Base-by-base conservation (phyloP, 345 rosid species). In the Corymbia maculata region DNA sequence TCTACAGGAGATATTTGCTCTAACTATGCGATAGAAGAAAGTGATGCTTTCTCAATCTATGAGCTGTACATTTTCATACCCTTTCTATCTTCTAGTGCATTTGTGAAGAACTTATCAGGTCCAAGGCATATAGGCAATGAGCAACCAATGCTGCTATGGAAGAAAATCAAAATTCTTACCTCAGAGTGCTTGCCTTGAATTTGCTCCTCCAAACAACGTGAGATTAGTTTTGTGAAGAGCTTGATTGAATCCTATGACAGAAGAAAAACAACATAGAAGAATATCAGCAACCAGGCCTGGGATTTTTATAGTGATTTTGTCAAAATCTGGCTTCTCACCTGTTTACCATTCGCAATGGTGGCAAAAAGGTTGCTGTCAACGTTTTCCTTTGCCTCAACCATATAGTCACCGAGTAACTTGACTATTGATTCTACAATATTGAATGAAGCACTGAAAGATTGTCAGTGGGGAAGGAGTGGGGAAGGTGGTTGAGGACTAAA, bases 301-400 rank as follows among this genome's bases (percentile, higher is more conserved):
- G 45, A 66, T 15, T 47, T 36, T 59, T 15, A 19, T 15, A 87
- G 36, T 22, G 32, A 42, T 52, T 52, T 52, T 51, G 53, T 87
- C 79, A 85, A 55, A 88, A 11, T 32, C 68, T 59, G 49, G 47
- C 80, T 88, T 79, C 52, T 90, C 93, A 96, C 98, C 95, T n/a
- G 89, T 88, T 91, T 93, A 61, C 94, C 91, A 52, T 85, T 88
- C 51, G 52, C 89, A 59, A 93, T 90, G 85, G 95, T 90, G 88
- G 85, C 66, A 36, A 93, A 88, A 90, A 93, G 91, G 89, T 92
- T 94, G 51, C 88, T 94, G 66, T 92, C 92, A 32, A 95, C 68
- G 87, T 97, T 96, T 92, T 97, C 99, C 94, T 97, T 97, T 61
- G 94, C 87, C 53, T 89, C 94, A 85, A 91, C 90, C 93, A 96